Evolutionary conservation across 352 stramenopile genomes (phyloP).

Genomic region (Globisporangium rhizosaccharum): DNA sequence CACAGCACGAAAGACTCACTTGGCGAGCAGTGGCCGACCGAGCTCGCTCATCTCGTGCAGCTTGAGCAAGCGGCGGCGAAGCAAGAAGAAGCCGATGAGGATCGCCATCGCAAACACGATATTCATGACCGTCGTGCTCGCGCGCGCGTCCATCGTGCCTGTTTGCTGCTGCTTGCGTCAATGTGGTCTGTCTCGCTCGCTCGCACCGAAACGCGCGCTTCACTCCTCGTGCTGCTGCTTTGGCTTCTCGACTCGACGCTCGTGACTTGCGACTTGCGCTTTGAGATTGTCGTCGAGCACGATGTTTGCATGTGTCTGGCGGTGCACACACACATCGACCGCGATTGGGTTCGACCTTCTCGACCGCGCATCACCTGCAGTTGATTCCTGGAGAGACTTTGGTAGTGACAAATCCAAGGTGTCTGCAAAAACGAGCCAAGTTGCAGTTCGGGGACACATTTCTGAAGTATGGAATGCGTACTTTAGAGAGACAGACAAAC

Average conservation of each 20-base stretch:
- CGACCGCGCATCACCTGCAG: no score
- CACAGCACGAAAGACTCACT: constrained; percentile 25
- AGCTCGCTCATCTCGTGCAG: constrained; percentile 45
- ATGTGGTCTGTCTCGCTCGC: no score
- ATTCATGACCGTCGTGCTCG: constrained; percentile 33
- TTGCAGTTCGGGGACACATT: no score
- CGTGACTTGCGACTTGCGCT: neutral
- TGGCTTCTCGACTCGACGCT: neutral
- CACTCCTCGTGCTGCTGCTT: neutral
- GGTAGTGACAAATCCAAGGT: no score
- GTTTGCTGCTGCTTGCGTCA: neutral
- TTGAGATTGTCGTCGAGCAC: neutral
- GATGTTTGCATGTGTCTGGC: neutral
- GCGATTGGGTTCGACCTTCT: neutral
- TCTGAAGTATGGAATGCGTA: no score
- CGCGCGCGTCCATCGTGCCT: neutral
- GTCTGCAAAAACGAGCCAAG: no score
- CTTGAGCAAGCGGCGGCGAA: constrained; percentile 39
- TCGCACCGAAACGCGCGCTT: no score
- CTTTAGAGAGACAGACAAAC: no score
- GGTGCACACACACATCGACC: neutral
- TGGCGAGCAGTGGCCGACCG: constrained; percentile 40
- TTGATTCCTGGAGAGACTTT: no score
- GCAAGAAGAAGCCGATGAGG: constrained; percentile 44
- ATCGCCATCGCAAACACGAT: constrained; percentile 33